Evolutionary conservation across 2,329 filamentous ascomycete species (phyloP).

Genomic region (Colletotrichum euphorbiae): DNA sequence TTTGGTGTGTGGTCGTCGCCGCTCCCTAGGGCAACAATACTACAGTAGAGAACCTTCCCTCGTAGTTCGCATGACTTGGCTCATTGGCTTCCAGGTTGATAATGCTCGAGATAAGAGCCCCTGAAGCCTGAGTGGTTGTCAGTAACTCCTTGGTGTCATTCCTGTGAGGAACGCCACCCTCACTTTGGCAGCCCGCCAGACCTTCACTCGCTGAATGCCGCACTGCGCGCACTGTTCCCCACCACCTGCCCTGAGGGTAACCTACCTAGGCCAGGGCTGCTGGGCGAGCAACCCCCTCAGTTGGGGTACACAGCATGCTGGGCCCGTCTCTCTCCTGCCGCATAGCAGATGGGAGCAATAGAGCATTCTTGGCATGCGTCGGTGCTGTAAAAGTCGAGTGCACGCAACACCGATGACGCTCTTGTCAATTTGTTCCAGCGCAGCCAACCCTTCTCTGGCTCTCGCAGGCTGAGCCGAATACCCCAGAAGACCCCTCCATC

Average conservation of each 20-base stretch:
- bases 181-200: conserved; percentile 15
- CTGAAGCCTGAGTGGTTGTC: conserved; percentile 9
- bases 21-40: neutral
- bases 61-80: neutral
- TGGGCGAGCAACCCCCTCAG: neutral
- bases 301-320: conserved; percentile 14
- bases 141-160: conserved; percentile 24
- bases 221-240: conserved; percentile 9
- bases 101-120: conserved; percentile 22
- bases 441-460: conserved; percentile 10
- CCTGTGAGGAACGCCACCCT: conserved; percentile 17
- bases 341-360: neutral
- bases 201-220: conserved; percentile 18
- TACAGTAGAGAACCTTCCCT: conserved; percentile 10
- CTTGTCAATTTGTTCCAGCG: conserved; percentile 1
- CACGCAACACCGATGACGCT: conserved; percentile 35
- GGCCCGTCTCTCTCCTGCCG: neutral
- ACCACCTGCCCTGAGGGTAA: neutral
- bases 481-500: conserved; percentile 22
- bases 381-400: conserved; percentile 14
- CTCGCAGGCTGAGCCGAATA: conserved; percentile 8
- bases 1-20: conserved; percentile 6
- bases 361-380: conserved; percentile 18
- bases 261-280: conserved; percentile 1
- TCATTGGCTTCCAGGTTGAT: conserved; percentile 30